These are phyloP conservation scores for Ceratocystis albifundus DNA, from an alignment of 2,329 filamentous ascomycete genomes.

Conservation along the genomic window DNA sequence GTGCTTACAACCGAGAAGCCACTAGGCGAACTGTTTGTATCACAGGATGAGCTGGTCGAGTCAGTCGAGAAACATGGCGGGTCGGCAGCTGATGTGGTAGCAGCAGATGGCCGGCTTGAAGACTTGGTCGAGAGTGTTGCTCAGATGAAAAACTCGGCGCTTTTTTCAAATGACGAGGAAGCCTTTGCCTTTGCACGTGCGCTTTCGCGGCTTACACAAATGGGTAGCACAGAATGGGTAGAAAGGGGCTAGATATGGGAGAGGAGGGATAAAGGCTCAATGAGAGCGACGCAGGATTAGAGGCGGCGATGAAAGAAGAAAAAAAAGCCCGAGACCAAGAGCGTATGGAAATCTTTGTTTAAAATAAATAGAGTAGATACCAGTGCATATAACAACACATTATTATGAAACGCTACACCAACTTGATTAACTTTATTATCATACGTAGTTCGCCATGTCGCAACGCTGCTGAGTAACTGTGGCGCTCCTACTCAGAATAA, in stretches of 20 bases:
- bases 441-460: background rate
- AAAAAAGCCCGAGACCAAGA: background rate
- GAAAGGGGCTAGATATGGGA: slow-evolving; percentile 65
- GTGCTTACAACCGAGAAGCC: slow-evolving; percentile 85
- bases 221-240: slow-evolving; percentile 92
- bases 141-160: slow-evolving; percentile 69
- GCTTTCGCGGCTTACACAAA: slow-evolving; percentile 71
- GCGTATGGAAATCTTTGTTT: background rate
- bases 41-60: slow-evolving; percentile 54
- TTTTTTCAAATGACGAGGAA: slow-evolving; percentile 93
- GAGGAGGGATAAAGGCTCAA: slow-evolving; percentile 52
- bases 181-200: slow-evolving; percentile 91
- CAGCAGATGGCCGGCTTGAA: slow-evolving; percentile 56
- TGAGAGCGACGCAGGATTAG: slow-evolving; percentile 54
- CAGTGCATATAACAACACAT: too few species aligned
- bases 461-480: background rate
- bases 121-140: slow-evolving; percentile 76
- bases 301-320: background rate
- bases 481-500: background rate
- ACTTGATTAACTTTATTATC: too few species aligned
- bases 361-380: background rate
- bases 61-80: slow-evolving; percentile 43
- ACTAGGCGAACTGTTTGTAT: slow-evolving; percentile 74
- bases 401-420: too few species aligned
- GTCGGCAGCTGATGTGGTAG: slow-evolving; percentile 25